Evolutionary conservation across 177 flowering plant species (phyloP), one percentile per base, ranked within the genome.

Genomic region (Vitis hybrid): DNA sequence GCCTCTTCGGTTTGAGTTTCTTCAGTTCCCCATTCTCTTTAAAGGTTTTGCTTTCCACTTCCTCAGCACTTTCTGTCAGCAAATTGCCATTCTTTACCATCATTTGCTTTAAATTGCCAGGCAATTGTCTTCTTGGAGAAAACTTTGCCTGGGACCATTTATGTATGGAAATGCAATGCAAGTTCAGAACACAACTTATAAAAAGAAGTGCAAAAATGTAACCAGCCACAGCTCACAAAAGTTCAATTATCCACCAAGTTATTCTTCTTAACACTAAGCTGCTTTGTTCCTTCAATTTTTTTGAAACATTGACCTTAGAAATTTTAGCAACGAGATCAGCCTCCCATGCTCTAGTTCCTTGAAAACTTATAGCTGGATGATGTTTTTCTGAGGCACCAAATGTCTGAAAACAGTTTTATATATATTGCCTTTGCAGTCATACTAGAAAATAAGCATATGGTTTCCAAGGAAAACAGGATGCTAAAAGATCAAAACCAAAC

Each of bases 111-210:
- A 32, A 0, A 18, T 21, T 50, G 15, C 3, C 52, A 62, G 66
- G 54, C 6, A 6, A 18, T 54, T 13, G 49, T 68, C 66, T 64
- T 15, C 73, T 52, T 27, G 35, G 52, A 61, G 61, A 64, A 64
- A 48, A n/a, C 52, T 21, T 67, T 65, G 15, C 27, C 69, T 64
- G n/a, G 11, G 35, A 64, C 56, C 13, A 2, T 6, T 27, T 16
- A 40, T n/a, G 10, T 4, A 62, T 48, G 24, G 54, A 63, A 18
- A 21, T 18, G 66, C 27, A 48, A 46, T n/a, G 16, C 66, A 3
- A 63, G 66, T 40, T 30, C 52, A 63, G 49, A 48, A n/a, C 30
- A 11, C n/a, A 13, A 54, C 6, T 13, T 0, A 11, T 13, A 14
- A 3, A 63, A 1, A 10, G 21, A 4, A 15, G 12, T 19, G 49